Conservation (phyloP, 495 filamentous ascomycete genomes). For the Articulospora tetracladia region DNA sequence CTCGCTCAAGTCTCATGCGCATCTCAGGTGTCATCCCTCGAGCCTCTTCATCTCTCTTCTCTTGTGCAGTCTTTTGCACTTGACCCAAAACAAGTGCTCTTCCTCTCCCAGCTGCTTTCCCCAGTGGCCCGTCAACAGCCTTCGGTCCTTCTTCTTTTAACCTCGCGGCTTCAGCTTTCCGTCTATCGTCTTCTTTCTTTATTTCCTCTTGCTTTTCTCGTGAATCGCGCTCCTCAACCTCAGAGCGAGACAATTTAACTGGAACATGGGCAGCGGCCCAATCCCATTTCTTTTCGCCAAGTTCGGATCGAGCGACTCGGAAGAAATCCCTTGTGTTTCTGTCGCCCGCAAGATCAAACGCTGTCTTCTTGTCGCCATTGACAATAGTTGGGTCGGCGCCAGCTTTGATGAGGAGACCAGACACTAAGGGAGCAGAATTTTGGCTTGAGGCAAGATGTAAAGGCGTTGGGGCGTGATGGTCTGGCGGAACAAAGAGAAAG, state of each 20-base stretch:
- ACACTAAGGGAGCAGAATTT: slow-evolving; percentile 68
- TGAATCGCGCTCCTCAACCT: slow-evolving; percentile 60
- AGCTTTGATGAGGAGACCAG: slow-evolving; percentile 72
- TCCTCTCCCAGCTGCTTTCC: slow-evolving; percentile 36
- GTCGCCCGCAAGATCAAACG: slow-evolving; percentile 87
- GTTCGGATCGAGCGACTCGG: slow-evolving; percentile 75
- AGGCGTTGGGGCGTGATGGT: slow-evolving; percentile 78
- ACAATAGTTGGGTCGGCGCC: slow-evolving; percentile 65
- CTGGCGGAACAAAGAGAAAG: slow-evolving; percentile 70
- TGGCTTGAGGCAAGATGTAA: slow-evolving; percentile 82
- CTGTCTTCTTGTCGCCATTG: slow-evolving; percentile 68
- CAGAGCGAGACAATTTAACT: slow-evolving; percentile 57
- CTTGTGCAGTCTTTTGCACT: slow-evolving; percentile 62
- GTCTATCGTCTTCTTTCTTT: slow-evolving; percentile 50
- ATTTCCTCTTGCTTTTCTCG: slow-evolving; percentile 57
- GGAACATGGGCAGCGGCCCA: slow-evolving; percentile 78
- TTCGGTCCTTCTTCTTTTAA: slow-evolving; percentile 48
- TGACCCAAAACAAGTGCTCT: slow-evolving; percentile 44
- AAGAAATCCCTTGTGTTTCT: slow-evolving; percentile 87
- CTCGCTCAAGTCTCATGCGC: slow-evolving; percentile 74
- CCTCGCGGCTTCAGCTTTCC: slow-evolving; percentile 61
- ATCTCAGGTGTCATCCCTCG: slow-evolving; percentile 83
- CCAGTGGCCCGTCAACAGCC: slow-evolving; percentile 25
- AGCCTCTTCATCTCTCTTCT: slow-evolving; percentile 76
- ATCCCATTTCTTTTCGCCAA: slow-evolving; percentile 74